Evolutionary conservation across 495 filamentous ascomycete genomes (phyloP), one percentile per base, ranked within the genome.

Genomic region (Aspergillus heteromorphus): DNA sequence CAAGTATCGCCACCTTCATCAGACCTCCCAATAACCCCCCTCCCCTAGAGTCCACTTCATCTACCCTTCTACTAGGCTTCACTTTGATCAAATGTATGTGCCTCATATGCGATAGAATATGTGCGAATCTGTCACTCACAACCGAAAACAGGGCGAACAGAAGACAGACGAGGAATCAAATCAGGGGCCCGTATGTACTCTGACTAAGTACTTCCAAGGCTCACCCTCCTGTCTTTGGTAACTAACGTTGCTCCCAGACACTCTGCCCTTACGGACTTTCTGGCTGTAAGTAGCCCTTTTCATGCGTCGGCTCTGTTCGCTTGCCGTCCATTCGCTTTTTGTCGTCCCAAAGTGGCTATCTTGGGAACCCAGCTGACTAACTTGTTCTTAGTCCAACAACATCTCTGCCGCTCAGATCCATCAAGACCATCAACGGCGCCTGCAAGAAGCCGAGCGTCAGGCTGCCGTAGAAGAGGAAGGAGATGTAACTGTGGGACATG

Each of bases 341-440:
- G 42, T 54, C 21, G 6, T 14, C 30, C 30, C 14, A 2, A 10
- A 10, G 30, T 34, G 9, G 30, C 7, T 34, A 8, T 30, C 11
- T 38, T 38, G 13, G 11, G 13, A 14, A 13, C 3, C 34, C 34
- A 4, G 34, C 34, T 38, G 34, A 38, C 13, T 5, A 38, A 38
- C n/a, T 1, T 30, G 47, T 43, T 59, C 17, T 57, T 57, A 89
- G 83, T 86, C 89, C 10, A 87, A 96, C 66, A 93, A 93, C 58
- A 95, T 95, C 64, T 92, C 88, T n/a, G 90, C 89, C 5, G 73
- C 76, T 25, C 84, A 89, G 56, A 95, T 95, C 58, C 78, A 81
- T 36, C 70, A 81, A 51, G 83, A 90, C 54, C 85, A 79, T 73
- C 81, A 74, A 48, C 69, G 70, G 51, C 70, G 78, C 45, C 53